Conservation (phyloP, 208 protist genomes). For the Blechomonas ayalai region DNA sequence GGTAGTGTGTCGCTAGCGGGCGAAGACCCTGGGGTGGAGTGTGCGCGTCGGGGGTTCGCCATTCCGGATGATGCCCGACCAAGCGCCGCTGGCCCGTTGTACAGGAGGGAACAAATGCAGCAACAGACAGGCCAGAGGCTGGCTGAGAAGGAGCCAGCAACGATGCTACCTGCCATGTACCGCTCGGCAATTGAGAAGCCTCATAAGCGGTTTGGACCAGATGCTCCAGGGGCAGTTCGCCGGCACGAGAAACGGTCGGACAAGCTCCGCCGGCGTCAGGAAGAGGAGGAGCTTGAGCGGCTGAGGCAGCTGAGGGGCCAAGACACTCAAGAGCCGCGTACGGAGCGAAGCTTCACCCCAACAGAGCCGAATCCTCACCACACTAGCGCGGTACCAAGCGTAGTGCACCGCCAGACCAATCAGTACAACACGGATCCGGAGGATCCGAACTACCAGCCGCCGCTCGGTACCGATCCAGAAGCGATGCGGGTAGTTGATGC, state of each 20-base stretch:
- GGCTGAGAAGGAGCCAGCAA: conserved; percentile 8
- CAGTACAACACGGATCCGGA: conserved; percentile 26
- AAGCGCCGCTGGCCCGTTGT: no score
- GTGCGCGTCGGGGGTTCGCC: conserved; percentile 35
- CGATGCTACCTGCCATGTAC: conserved; percentile 62
- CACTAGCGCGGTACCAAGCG: background rate
- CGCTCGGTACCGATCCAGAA: conserved; percentile 69
- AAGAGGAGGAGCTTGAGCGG: conserved; percentile 27
- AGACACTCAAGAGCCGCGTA: no score
- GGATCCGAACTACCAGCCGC: conserved; percentile 60
- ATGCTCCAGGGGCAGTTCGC: conserved; percentile 62
- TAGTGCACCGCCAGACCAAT: conserved; percentile 4
- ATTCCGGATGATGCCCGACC: conserved; percentile 24
- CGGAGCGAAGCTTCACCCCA: no score
- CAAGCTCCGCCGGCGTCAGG: conserved; percentile 60
- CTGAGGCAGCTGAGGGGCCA: background rate
- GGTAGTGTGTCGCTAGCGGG: conserved; percentile 30
- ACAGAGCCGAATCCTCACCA: no score
- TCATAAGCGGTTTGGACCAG: conserved; percentile 70
- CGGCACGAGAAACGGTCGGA: conserved; percentile 71
- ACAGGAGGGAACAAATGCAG: background rate
- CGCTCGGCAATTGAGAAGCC: conserved; percentile 54
- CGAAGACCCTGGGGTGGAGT: conserved; percentile 53
- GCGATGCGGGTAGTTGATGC: conserved; percentile 21
- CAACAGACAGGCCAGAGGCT: background rate